Base-by-base conservation (phyloP, 139 green algal species). In the Chlorella sp. region DNA sequence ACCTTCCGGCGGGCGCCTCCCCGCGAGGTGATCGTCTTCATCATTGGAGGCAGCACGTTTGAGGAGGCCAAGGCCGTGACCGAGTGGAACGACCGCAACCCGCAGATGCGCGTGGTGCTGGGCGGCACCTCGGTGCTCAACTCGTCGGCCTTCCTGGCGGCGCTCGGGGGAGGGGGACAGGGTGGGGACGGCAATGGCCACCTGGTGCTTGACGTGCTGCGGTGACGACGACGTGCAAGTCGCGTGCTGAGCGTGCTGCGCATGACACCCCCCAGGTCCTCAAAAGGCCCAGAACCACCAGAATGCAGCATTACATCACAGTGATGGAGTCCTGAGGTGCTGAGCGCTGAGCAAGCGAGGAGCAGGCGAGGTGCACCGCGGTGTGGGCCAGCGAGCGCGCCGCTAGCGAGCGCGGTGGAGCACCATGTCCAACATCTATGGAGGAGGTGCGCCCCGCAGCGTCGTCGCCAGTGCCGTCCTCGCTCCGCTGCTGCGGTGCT, bases 21-120 rank as follows among this genome's bases (percentile, higher is more conserved):
- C 1, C 78, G 83, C 33, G 31, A 82, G 55, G 79, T 97, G 0
- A 88, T 98, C 30, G 86, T 96, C 0, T 99, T 98, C 75, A 88
- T 99, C 26, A 80, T 98, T 31, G 94, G 94, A 1, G 94, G 94
- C n/a, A 92, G 91, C 1, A 98, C 94, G 0, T 99, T 97, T 71
- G 95, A 98, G 76, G 94, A 98, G 80, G 87, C 70, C 36, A 80
- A 80, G 64, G 69, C 69, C 22, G 65, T 72, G 29, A 83, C 88
- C 20, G 88, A 95, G 69, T 86, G 91, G 68, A 98, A 97, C 75
- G 77, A 84, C 3, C 72, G 79, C 63, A 69, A 78, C 30, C 70
- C 84, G 6, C 70, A 74, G 35, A 80, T 86, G 61, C 80, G 83
- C 2, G 78, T 98, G 2, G 22, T 97, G 0, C 85, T 98, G 49